Base-by-base conservation (phyloP, 306 rosid species). In the Citrullus mucosospermus region DNA sequence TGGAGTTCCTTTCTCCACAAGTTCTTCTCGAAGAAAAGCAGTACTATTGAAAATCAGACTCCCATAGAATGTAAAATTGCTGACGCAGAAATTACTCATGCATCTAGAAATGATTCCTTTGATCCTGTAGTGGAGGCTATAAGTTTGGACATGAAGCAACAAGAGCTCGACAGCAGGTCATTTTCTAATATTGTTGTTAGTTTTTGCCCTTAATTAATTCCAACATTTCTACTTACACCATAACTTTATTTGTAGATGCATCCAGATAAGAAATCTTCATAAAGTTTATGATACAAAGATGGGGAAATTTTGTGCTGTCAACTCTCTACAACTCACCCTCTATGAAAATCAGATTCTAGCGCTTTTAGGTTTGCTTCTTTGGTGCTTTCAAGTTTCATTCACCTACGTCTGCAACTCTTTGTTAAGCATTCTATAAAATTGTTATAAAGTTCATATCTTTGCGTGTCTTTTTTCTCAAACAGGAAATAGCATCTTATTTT, bases 311-410 rank as follows among this genome's bases (percentile, higher is more conserved):
- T 89, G 93, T 85, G 97, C 98, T 77, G 98, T 94, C 54, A 88
- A 92, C 88, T 86, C 92, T 46, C 88, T 94, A 74, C 86, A 82
- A 82, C 85, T 92, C 82, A 89, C 93, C 61, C 86, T 94, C 81
- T 94, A 94, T 78, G 97, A 94, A 90, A 92, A 89, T 83, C 98
- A 94, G 87, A 90, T 94, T 88, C 95, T 94, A 83, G 98, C 97
- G 79, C 98, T 94, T 87, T 88, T 94, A 79, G 98, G 98, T 94
- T 78, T 62, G 92, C 76, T 43, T 72, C 25, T 71, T 76, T 70
- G 38, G 67, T 70, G 34, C 36, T 25, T 41, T 66, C 46, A 67
- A 48, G 54, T 48, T 48, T 13, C 20, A 5, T 53, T 53, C 8
- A 9, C 1, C 65, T 77, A 57, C 14, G 20, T 32, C 16, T 73